Evolutionary conservation across 441 rosid species (phyloP).

Genomic region (Euphorbia celastroides): DNA sequence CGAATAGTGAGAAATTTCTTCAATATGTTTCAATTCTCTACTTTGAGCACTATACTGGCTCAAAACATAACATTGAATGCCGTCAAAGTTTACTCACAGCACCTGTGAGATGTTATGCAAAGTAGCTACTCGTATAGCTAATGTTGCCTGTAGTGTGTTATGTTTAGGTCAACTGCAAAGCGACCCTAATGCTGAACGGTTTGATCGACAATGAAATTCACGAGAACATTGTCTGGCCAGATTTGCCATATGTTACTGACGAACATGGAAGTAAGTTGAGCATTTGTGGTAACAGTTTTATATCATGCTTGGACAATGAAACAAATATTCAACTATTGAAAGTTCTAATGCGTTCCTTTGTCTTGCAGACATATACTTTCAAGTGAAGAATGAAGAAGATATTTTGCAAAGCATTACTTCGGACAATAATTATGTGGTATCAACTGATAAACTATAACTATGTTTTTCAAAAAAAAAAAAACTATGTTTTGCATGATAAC

Average conservation of each 20-base stretch:
- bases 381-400: conserved; percentile 83
- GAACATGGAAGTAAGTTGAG: conserved; percentile 75
- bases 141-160: conserved; percentile 56
- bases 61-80: neutral
- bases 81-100: neutral
- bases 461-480: neutral
- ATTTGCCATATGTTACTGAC: conserved; percentile 76
- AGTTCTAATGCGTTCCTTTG: conserved; percentile 14
- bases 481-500: neutral
- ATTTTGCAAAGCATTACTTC: conserved; percentile 60
- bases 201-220: conserved; percentile 55
- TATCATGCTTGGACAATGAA: conserved; percentile 8
- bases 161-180: conserved; percentile 81
- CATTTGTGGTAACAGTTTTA: conserved; percentile 1
- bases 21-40: neutral
- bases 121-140: conserved; percentile 22
- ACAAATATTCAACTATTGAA: conserved; percentile 5
- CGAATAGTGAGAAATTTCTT: neutral
- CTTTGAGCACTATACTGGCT: neutral
- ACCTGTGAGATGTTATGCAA: neutral
- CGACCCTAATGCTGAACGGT: conserved; percentile 68
- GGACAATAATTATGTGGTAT: conserved; percentile 59
- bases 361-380: conserved; percentile 74
- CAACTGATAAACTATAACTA: conserved; percentile 9
- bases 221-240: conserved; percentile 84